phyloP scores from a whole-genome alignment of 192 early-diverging fungal species.

The Dimargaris verticillata region DNA sequence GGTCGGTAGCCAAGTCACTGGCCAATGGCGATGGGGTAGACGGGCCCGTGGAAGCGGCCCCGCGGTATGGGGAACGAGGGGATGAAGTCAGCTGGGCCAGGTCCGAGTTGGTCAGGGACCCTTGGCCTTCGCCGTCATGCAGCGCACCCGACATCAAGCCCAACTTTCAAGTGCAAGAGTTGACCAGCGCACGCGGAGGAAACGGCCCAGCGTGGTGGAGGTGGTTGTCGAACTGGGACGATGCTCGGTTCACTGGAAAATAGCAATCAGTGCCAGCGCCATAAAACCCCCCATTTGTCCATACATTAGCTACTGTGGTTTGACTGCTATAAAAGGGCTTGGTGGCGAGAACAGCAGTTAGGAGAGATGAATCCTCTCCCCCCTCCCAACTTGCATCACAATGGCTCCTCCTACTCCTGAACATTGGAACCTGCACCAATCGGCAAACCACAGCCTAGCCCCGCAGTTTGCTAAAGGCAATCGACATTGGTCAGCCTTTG shows the following conservation, averaged over 20 bases:
- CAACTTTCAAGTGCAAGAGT: neutral
- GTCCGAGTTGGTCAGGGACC: conserved; percentile 1
- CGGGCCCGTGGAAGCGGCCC: neutral
- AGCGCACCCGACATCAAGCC: conserved; percentile 5
- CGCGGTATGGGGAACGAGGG: neutral
- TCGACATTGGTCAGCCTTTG: no score
- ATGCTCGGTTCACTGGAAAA: neutral
- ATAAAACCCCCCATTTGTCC: neutral
- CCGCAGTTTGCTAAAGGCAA: no score
- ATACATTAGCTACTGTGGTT: neutral
- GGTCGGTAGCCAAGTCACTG: neutral
- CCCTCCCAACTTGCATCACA: no score
- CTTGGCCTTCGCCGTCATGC: conserved; percentile 9
- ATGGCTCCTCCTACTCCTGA: no score
- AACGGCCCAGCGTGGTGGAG: neutral
- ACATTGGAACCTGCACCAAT: no score
- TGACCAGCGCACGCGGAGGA: neutral
- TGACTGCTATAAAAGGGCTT: no score
- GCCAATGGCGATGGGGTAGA: neutral
- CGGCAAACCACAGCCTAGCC: no score
- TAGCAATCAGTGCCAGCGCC: neutral
- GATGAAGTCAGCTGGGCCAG: neutral
- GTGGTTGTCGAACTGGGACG: neutral
- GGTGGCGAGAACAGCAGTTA: no score
- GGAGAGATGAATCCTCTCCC: no score